Percentiles rank a stretch among this genome's conserved stretches.
These are phyloP conservation scores for Clathrus columnatus DNA, from an alignment of 768 basidiomycete species.

Conservation along the genomic window DNA sequence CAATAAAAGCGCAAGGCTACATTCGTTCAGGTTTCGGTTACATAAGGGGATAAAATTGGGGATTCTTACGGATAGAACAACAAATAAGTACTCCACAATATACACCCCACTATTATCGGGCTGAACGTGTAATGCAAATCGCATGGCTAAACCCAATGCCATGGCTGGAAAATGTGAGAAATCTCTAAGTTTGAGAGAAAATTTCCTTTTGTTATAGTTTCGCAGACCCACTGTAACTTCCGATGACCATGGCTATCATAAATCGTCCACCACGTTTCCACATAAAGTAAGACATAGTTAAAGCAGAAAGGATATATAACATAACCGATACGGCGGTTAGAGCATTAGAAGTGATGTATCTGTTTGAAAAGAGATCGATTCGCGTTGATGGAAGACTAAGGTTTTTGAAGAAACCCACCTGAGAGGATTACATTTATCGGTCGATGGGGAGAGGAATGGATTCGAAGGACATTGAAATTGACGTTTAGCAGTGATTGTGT, in stretches of 20 bases:
- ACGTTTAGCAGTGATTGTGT: neutral
- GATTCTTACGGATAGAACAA: conserved; percentile 45
- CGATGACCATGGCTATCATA: conserved; percentile 56
- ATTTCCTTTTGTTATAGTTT: no score
- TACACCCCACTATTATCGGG: conserved; percentile 47
- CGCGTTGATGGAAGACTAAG: neutral
- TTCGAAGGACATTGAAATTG: conserved; percentile 22
- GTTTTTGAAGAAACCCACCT: neutral
- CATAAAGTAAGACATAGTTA: conserved; percentile 36
- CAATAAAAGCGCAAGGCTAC: conserved; percentile 75
- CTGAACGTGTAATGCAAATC: conserved; percentile 45
- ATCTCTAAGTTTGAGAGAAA: no score
- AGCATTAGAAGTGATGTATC: conserved; percentile 47
- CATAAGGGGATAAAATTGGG: neutral
- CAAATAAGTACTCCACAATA: conserved; percentile 49
- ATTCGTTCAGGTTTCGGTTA: neutral
- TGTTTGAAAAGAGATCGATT: conserved; percentile 2
- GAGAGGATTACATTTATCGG: conserved; percentile 5
- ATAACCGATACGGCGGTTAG: conserved; percentile 41
- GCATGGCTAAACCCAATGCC: conserved; percentile 44
- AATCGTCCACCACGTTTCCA: conserved; percentile 41
- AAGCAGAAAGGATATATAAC: conserved; percentile 32
- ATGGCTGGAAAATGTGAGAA: conserved; percentile 33
- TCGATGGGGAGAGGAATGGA: conserved; percentile 25
- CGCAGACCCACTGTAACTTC: conserved; percentile 43